These are phyloP conservation scores for Tillandsia fasciculata DNA, from an alignment of 176 grass and related monocot species.

Conservation along the genomic window DNA sequence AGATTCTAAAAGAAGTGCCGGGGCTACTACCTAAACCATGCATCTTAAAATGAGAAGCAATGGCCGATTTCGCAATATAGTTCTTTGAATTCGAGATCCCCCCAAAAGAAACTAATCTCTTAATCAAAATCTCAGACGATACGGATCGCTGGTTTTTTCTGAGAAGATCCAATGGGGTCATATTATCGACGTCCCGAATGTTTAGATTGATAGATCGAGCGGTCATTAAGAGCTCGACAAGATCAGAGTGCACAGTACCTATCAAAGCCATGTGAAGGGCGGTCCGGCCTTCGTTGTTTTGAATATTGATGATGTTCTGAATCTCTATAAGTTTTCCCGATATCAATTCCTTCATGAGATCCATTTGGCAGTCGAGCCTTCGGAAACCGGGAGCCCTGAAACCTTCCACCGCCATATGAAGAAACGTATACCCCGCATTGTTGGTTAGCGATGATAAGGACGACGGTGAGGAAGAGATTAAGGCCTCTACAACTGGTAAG, in stretches of 20 bases:
- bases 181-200: slow-evolving; percentile 42
- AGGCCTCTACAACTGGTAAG: slow-evolving; percentile 43
- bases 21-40: slow-evolving; percentile 59
- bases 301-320: slow-evolving; percentile 56
- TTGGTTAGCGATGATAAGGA: slow-evolving; percentile 33
- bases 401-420: slow-evolving; percentile 75
- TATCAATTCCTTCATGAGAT: slow-evolving; percentile 59
- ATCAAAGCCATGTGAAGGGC: slow-evolving; percentile 80
- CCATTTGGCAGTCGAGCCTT: slow-evolving; percentile 74
- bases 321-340: slow-evolving; percentile 30
- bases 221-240: slow-evolving; percentile 66
- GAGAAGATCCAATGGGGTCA: slow-evolving; percentile 62
- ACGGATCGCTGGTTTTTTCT: slow-evolving; percentile 59
- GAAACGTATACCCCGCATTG: slow-evolving; percentile 67
- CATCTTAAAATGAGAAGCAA: slow-evolving; percentile 69
- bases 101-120: slow-evolving; percentile 62
- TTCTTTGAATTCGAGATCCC: slow-evolving; percentile 66
- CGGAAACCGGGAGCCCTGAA: slow-evolving; percentile 86
- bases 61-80: slow-evolving; percentile 37
- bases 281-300: slow-evolving; percentile 61
- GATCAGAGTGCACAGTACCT: slow-evolving; percentile 52
- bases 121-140: slow-evolving; percentile 67
- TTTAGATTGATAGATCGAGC: slow-evolving; percentile 57
- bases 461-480: slow-evolving; percentile 47
- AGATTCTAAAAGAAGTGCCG: slow-evolving; percentile 63